Conservation (phyloP, 192 early-diverging fungal genomes). For the Podila epicladia region DNA sequence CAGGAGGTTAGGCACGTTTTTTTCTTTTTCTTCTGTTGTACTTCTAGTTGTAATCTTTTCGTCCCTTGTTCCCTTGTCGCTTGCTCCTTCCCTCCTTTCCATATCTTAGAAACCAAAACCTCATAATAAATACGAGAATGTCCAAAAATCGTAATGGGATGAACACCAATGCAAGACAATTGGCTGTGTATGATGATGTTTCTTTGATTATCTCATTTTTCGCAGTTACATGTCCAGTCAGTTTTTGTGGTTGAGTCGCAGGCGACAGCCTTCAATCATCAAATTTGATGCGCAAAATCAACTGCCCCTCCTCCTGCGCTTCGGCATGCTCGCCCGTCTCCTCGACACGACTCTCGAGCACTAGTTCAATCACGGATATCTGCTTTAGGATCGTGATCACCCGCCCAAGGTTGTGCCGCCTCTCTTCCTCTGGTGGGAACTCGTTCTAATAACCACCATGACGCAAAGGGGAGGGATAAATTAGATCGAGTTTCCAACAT, state of each 20-base stretch:
- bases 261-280: neutral
- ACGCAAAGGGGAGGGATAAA: neutral
- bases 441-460: constrained; percentile 8
- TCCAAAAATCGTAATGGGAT: too few relatives aligned
- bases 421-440: constrained; percentile 41
- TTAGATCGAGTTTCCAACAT: neutral
- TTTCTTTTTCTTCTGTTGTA: neutral
- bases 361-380: constrained; percentile 19
- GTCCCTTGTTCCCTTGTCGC: neutral
- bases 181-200: neutral
- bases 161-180: too few relatives aligned
- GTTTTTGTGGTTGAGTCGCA: neutral
- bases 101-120: too few relatives aligned
- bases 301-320: constrained; percentile 15
- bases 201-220: neutral
- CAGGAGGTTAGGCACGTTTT: neutral
- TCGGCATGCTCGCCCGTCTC: neutral
- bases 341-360: constrained; percentile 15
- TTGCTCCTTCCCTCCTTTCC: neutral
- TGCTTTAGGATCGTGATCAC: constrained; percentile 32
- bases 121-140: too few relatives aligned
- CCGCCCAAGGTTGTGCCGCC: constrained; percentile 40
- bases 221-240: neutral
- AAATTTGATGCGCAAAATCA: constrained; percentile 39
- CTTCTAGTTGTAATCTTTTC: neutral